phyloP scores from a whole-genome alignment of 2,329 filamentous ascomycete genomes.

The Thermomyces lanuginosus region DNA sequence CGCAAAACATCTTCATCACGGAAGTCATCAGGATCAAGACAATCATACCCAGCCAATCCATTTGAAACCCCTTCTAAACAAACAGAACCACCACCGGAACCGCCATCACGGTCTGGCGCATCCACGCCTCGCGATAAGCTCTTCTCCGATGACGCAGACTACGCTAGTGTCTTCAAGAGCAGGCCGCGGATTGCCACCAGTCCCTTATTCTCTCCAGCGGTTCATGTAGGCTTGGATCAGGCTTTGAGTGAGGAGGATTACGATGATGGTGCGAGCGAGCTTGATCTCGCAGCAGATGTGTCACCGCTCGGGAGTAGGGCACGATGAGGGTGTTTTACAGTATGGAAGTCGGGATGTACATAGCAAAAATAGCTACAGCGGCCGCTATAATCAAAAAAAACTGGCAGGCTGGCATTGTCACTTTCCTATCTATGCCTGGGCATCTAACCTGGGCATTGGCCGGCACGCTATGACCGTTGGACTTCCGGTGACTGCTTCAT shows the following conservation, averaged over 20 bases:
- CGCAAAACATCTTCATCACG: conserved; percentile 16
- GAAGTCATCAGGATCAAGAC: too few relatives aligned
- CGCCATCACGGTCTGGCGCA: conserved; percentile 14
- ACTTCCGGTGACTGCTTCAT: too few relatives aligned
- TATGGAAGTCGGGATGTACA: too few relatives aligned
- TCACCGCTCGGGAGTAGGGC: conserved; percentile 6
- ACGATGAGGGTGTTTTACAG: too few relatives aligned
- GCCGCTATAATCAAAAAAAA: too few relatives aligned
- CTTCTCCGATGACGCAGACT: conserved; percentile 54
- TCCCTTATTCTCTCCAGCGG: conserved; percentile 36
- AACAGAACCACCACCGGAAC: conserved; percentile 13
- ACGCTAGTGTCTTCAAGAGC: conserved; percentile 71
- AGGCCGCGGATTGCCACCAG: conserved; percentile 65
- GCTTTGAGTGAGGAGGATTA: conserved; percentile 7
- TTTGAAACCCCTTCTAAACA: conserved; percentile 37
- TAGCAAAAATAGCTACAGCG: too few relatives aligned
- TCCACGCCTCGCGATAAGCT: conserved; percentile 50
- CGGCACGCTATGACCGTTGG: too few relatives aligned
- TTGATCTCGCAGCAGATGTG: conserved; percentile 3
- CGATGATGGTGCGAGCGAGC: conserved; percentile 3
- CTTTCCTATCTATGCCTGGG: too few relatives aligned
- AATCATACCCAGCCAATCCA: conserved; percentile 36
- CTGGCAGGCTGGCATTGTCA: too few relatives aligned
- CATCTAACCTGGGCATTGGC: too few relatives aligned
- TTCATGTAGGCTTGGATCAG: conserved; percentile 20